Evolutionary conservation across 768 basidiomycete species (phyloP), one percentile per base, ranked within the genome.

Genomic region (Hygrocybe punicea): DNA sequence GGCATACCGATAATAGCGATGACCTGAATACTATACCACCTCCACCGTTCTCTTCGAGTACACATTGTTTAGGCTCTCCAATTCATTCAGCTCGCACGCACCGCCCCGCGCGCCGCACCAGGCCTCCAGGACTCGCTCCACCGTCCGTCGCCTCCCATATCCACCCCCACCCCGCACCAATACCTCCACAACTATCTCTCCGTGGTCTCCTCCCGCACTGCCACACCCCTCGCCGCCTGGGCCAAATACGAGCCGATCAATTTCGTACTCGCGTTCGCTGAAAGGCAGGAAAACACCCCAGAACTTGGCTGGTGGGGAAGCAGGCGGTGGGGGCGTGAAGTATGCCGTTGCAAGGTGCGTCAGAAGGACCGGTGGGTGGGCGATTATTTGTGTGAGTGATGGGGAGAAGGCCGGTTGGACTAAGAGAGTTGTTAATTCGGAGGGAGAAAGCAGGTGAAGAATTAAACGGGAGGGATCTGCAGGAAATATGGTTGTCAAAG

Each of bases 241-340:
- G 1, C 86, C 87, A 61, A 82, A 85, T 16, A 88, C 76, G 35
- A 91, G 73, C 54, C 71, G 70, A 61, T 87, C 82, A 40, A 79
- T 78, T 61, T 93, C 85, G 55, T 79, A 70, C 3, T 62, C 67
- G 23, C 87, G 80, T 67, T 83, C 85, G 54, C 85, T 82, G 56
- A 90, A 67, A 0, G 89, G 87, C 7, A 84, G 69, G 64, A 95
- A 90, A 10, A 92, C 77, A 36, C 76, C 75, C 90, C 89, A 94
- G 72, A 94, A 95, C 64, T 90, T 90, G 35, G 80, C 74, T n/a
- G 78, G 73, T 0, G 81, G 63, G 8, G 83, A 81, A 39, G 76
- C 71, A 7, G 87, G 83, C 1, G 89, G 87, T 0, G 92, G 91
- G 1, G 80, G 81, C 2, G 84, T 81, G 46, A 91, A 77, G 67